phyloP scores from a whole-genome alignment of 176 grass and related monocot genomes.

The Chrysopogon serrulatus region DNA sequence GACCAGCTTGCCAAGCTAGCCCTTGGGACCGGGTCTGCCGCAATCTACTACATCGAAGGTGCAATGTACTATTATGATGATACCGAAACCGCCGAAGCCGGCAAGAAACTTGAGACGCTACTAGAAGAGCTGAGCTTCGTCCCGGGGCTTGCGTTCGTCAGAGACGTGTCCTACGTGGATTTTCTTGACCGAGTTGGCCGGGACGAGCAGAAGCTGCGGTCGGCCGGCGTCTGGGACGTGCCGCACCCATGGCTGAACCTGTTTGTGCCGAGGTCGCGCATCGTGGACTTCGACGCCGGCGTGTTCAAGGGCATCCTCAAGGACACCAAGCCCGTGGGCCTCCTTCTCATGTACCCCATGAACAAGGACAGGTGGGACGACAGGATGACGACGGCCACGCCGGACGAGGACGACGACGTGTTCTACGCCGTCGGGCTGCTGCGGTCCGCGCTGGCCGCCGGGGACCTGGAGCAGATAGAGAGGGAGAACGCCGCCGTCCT shows the following conservation, averaged over 20 bases:
- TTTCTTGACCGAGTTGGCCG: slow-evolving; percentile 3
- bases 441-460: slow-evolving; percentile 6
- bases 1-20: not conserved
- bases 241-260: slow-evolving; percentile 15
- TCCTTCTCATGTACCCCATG: slow-evolving; percentile 22
- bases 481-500: slow-evolving; percentile 18
- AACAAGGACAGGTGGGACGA: not conserved
- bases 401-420: not conserved
- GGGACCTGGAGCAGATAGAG: slow-evolving; percentile 20
- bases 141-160: not conserved
- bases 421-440: slow-evolving; percentile 35
- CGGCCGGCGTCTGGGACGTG: slow-evolving; percentile 13
- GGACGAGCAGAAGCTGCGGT: slow-evolving; percentile 16
- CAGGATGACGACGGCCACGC: not conserved
- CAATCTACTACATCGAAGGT: slow-evolving; percentile 11
- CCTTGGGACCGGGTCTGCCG: not conserved
- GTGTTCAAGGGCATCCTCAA: slow-evolving; percentile 15
- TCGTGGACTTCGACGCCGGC: slow-evolving; percentile 19
- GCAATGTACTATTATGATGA: not conserved
- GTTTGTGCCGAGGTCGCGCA: not conserved
- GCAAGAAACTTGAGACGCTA: not conserved
- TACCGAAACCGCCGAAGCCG: too few species aligned
- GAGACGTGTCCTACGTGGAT: not conserved
- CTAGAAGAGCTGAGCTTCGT: not conserved
- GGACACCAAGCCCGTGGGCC: not conserved